Evolutionary conservation across 805 yeast genomes (phyloP).

Genomic region (Zygosaccharomyces siamensis): DNA sequence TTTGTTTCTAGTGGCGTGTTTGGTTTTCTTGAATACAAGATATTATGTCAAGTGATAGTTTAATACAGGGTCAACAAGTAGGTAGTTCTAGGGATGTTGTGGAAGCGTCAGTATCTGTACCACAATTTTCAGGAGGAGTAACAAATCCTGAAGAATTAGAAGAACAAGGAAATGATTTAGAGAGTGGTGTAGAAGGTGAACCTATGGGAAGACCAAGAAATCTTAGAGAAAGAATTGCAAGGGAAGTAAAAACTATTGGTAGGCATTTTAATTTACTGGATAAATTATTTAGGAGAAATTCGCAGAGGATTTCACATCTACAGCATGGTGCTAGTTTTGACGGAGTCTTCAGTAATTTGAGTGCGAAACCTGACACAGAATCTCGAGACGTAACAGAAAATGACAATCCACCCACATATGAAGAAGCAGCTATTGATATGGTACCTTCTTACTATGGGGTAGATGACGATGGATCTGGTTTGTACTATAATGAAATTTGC

Average conservation of each 20-base stretch:
- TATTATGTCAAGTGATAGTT: conserved; percentile 9
- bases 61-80: conserved; percentile 10
- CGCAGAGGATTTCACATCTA: conserved; percentile 14
- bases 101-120: not conserved
- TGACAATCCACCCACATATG: conserved; percentile 80
- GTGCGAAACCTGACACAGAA: conserved; percentile 75
- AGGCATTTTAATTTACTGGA: conserved; percentile 40
- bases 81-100: conserved; percentile 12
- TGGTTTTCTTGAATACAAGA: not conserved
- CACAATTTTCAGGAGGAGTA: not conserved
- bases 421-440: conserved; percentile 90
- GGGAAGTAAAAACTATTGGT: conserved; percentile 29
- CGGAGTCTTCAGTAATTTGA: conserved; percentile 88
- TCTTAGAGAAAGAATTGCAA: conserved; percentile 20
- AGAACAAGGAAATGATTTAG: not conserved
- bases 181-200: not conserved
- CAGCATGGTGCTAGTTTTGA: conserved; percentile 42
- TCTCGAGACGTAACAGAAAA: conserved; percentile 25
- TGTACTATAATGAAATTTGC: conserved; percentile 78
- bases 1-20: not conserved
- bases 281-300: conserved; percentile 31
- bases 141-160: not conserved
- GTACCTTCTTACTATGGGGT: conserved; percentile 97
- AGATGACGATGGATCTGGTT: conserved; percentile 55
- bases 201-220: conserved; percentile 9